Conservation (phyloP, 2,329 filamentous ascomycete genomes). For the Aureobasidium sp. region DNA sequence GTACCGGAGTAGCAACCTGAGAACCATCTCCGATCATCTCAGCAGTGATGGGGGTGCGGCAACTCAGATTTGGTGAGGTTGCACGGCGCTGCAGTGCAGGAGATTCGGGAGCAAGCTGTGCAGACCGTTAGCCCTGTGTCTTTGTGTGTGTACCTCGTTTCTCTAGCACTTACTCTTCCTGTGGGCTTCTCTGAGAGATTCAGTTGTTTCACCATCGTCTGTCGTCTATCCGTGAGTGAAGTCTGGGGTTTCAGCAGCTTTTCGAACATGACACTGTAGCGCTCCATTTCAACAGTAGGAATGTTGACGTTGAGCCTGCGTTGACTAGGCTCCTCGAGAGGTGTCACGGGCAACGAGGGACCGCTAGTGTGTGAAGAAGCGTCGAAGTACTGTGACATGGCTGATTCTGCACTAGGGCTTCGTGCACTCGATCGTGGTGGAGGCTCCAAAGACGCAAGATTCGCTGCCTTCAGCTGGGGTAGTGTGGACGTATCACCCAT, state of each 20-base stretch:
- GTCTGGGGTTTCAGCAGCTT: constrained; percentile 50
- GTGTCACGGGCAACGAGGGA: not conserved
- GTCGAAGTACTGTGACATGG: constrained; percentile 6
- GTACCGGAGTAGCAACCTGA: constrained; percentile 10
- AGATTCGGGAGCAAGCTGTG: constrained; percentile 9
- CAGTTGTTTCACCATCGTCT: constrained; percentile 20
- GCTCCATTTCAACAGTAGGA: constrained; percentile 69
- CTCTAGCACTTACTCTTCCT: not conserved
- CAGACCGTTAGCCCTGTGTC: not conserved
- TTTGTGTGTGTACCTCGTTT: not conserved
- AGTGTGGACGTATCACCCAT: not conserved
- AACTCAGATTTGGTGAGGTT: constrained; percentile 6
- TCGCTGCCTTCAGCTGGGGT: not conserved
- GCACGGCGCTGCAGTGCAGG: constrained; percentile 2
- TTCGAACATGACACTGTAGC: constrained; percentile 92
- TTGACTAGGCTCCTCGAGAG: not conserved
- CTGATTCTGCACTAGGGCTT: constrained; percentile 1
- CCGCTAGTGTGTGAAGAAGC: constrained; percentile 5
- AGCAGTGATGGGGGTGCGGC: not conserved
- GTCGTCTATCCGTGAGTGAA: constrained; percentile 24
- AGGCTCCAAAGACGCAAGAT: not conserved
- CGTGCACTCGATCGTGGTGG: not conserved
- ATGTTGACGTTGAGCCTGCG: constrained; percentile 64
- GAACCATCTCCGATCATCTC: not conserved
- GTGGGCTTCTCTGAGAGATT: constrained; percentile 11